A percentile compares a stretch with the other conserved stretches of the same genome.
These are phyloP conservation scores for Trapa bicornis DNA, from an alignment of 345 rosid genomes.

Conservation along the genomic window DNA sequence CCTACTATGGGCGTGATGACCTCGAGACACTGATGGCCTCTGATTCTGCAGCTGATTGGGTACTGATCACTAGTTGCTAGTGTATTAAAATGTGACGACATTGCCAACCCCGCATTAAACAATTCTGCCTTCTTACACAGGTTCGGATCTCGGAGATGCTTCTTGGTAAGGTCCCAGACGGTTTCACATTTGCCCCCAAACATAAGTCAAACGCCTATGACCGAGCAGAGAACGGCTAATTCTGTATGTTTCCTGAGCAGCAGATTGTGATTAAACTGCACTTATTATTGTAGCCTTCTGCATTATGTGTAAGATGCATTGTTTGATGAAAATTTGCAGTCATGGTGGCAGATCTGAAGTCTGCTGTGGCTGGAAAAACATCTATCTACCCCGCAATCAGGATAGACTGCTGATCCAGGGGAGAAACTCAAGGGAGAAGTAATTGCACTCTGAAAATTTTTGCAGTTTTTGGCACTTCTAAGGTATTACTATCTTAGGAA, in stretches of 20 bases:
- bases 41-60: conserved; percentile 97
- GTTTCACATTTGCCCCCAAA: conserved; percentile 85
- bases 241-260: not conserved
- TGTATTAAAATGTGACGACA: not conserved
- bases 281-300: not conserved
- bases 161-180: conserved; percentile 85
- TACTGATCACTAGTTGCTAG: conserved; percentile 14
- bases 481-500: no score
- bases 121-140: conserved; percentile 22
- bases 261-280: not conserved
- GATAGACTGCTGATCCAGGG: not conserved
- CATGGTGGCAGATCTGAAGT: not conserved
- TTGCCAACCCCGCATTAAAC: not conserved
- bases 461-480: no score
- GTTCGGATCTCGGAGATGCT: conserved; percentile 79
- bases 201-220: conserved; percentile 91
- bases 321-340: not conserved
- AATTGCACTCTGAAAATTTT: no score
- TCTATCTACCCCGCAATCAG: not conserved
- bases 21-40: conserved; percentile 94
- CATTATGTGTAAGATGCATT: not conserved
- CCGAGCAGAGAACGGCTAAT: conserved; percentile 78
- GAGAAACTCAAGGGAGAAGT: not conserved
- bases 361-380: not conserved
- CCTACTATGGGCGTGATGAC: conserved; percentile 83